Conservation (phyloP, 2,329 filamentous ascomycete genomes). For the Huntiella abstrusa region DNA sequence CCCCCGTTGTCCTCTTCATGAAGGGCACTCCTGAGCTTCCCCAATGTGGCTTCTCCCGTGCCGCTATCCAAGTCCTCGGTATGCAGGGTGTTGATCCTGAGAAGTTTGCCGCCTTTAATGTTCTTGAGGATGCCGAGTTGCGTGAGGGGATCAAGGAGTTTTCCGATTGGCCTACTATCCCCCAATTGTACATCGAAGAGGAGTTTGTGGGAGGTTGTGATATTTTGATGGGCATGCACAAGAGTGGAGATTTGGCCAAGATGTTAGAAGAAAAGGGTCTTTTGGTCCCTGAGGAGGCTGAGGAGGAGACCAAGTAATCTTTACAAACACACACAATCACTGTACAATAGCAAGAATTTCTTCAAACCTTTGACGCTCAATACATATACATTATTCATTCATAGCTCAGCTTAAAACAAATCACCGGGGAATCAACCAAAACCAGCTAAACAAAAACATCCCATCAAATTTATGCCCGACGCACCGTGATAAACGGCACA, state of each 20-base stretch:
- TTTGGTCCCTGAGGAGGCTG: slow-evolving; percentile 35
- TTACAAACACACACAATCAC: too few species aligned
- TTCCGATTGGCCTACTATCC: slow-evolving; percentile 97
- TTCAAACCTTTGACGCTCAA: too few species aligned
- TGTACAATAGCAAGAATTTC: too few species aligned
- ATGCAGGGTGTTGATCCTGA: slow-evolving; percentile 85
- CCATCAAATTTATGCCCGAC: neutral
- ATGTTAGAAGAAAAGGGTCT: slow-evolving; percentile 82
- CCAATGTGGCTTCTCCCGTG: slow-evolving; percentile 91
- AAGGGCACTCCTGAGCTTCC: slow-evolving; percentile 93
- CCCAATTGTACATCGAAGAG: slow-evolving; percentile 85
- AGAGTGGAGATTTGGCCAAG: slow-evolving; percentile 83
- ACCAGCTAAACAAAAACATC: too few species aligned
- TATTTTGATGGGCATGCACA: slow-evolving; percentile 92
- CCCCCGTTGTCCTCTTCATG: slow-evolving; percentile 94
- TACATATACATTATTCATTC: too few species aligned
- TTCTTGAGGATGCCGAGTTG: slow-evolving; percentile 77
- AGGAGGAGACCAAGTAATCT: slow-evolving; percentile 16
- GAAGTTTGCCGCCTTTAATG: slow-evolving; percentile 98
- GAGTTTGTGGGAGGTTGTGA: slow-evolving; percentile 97
- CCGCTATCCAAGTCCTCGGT: slow-evolving; percentile 84
- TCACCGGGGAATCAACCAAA: too few species aligned
- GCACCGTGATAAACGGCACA: slow-evolving; percentile 90
- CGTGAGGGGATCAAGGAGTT: slow-evolving; percentile 94
- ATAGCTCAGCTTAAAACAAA: too few species aligned